Evolutionary conservation across 2,329 filamentous ascomycete genomes (phyloP).

Genomic region (Calycina herbarum): DNA sequence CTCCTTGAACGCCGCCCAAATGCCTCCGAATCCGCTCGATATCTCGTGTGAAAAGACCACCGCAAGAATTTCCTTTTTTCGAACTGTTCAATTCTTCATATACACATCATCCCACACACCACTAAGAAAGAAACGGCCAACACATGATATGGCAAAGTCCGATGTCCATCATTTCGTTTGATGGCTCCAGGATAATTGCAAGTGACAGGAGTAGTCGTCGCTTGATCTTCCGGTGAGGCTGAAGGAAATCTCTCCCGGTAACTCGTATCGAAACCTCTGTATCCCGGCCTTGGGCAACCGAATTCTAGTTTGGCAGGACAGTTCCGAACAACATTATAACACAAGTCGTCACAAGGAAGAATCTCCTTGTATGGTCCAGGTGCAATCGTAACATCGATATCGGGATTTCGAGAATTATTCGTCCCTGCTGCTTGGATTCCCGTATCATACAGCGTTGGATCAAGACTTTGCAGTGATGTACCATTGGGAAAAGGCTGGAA

Average conservation of each 20-base stretch:
- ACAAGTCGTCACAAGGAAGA: slow-evolving; percentile 83
- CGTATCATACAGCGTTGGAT: slow-evolving; percentile 36
- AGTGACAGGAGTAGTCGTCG: slow-evolving; percentile 33
- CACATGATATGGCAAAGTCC: slow-evolving; percentile 47
- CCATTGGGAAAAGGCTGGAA: slow-evolving; percentile 70
- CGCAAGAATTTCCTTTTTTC: slow-evolving; percentile 10
- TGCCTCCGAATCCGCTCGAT: slow-evolving; percentile 21
- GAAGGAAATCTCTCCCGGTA: slow-evolving; percentile 38
- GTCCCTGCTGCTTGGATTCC: slow-evolving; percentile 32
- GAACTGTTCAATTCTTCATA: slow-evolving; percentile 19
- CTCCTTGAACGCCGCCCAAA: slow-evolving; percentile 27
- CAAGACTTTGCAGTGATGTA: slow-evolving; percentile 51
- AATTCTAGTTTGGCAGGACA: slow-evolving; percentile 80
- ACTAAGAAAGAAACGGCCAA: slow-evolving; percentile 18
- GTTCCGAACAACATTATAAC: slow-evolving; percentile 79
- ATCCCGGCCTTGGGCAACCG: slow-evolving; percentile 60
- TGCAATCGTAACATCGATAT: slow-evolving; percentile 69
- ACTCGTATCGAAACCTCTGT: slow-evolving; percentile 46
- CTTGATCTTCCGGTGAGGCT: neutral
- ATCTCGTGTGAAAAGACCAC: slow-evolving; percentile 10
- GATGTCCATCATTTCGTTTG: slow-evolving; percentile 53
- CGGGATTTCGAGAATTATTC: slow-evolving; percentile 64
- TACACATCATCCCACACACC: slow-evolving; percentile 24
- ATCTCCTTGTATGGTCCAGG: slow-evolving; percentile 95
- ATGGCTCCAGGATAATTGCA: slow-evolving; percentile 65